Evolutionary conservation across 2,329 filamentous ascomycete genomes (phyloP).

Genomic region (Aschersonia sp.): DNA sequence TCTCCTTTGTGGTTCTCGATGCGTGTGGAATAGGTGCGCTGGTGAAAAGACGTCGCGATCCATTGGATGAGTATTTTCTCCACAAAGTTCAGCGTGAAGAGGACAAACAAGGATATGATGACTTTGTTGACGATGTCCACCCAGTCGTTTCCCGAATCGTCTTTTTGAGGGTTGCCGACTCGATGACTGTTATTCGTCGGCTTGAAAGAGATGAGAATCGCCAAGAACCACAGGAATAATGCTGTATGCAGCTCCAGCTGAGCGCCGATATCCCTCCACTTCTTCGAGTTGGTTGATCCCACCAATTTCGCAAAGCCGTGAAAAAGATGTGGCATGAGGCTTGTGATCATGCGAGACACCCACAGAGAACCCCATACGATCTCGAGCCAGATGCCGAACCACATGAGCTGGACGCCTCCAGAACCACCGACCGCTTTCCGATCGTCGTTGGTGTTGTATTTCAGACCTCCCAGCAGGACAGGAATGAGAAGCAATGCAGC

Average conservation of each 20-base stretch:
- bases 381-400: conserved; percentile 94
- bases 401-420: conserved; percentile 65
- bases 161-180: conserved; percentile 17
- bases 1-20: conserved; percentile 91
- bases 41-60: conserved; percentile 86
- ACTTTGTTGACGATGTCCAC: conserved; percentile 71
- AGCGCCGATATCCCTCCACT: conserved; percentile 81
- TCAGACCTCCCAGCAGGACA: conserved; percentile 27
- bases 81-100: conserved; percentile 63
- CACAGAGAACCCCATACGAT: conserved; percentile 87
- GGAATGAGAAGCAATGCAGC: conserved; percentile 30
- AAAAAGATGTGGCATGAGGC: conserved; percentile 32
- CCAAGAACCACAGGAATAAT: conserved; percentile 84
- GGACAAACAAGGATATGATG: conserved; percentile 71
- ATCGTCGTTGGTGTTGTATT: conserved; percentile 17
- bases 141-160: conserved; percentile 47
- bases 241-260: conserved; percentile 75
- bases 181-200: conserved; percentile 58
- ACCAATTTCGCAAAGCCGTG: conserved; percentile 51
- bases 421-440: conserved; percentile 38
- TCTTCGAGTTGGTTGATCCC: conserved; percentile 73
- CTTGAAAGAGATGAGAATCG: conserved; percentile 71
- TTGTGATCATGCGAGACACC: conserved; percentile 47
- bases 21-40: conserved; percentile 76
- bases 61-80: conserved; percentile 93